Conservation (phyloP, 805 yeast species). For the Candida michaelii region DNA sequence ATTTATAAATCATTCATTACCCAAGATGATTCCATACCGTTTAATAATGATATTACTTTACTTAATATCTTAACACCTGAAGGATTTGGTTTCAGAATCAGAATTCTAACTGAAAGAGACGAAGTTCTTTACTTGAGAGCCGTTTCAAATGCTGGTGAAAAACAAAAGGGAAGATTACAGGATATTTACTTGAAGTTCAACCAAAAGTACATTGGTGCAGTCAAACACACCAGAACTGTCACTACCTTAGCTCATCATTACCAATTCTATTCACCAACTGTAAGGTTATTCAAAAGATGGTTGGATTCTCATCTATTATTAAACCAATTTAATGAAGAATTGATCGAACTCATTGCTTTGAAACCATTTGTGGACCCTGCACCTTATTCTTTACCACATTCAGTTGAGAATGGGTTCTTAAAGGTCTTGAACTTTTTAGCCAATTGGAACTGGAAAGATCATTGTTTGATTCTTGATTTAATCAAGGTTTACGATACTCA, state of each 20-base stretch:
- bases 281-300: conserved; percentile 87
- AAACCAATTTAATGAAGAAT: conserved; percentile 71
- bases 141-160: conserved; percentile 56
- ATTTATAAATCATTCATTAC: conserved; percentile 60
- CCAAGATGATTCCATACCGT: conserved; percentile 66
- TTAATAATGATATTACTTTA: conserved; percentile 55
- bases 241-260: conserved; percentile 67
- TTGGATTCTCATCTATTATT: conserved; percentile 76
- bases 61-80: conserved; percentile 77
- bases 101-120: conserved; percentile 83
- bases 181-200: conserved; percentile 63
- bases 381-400: conserved; percentile 80
- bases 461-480: conserved; percentile 77
- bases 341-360: conserved; percentile 78
- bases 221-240: conserved; percentile 80
- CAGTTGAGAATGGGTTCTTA: conserved; percentile 78
- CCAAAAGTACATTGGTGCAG: conserved; percentile 62
- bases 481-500: conserved; percentile 37
- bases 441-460: conserved; percentile 93
- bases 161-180: conserved; percentile 60
- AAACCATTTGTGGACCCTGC: conserved; percentile 84
- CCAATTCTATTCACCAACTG: conserved; percentile 75
- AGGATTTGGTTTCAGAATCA: conserved; percentile 81
- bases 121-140: conserved; percentile 72
- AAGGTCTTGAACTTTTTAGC: conserved; percentile 70